These are phyloP conservation scores for Pseudonitzschia pungens DNA, from an alignment of 108 stramenopile genomes.

Conservation along the genomic window DNA sequence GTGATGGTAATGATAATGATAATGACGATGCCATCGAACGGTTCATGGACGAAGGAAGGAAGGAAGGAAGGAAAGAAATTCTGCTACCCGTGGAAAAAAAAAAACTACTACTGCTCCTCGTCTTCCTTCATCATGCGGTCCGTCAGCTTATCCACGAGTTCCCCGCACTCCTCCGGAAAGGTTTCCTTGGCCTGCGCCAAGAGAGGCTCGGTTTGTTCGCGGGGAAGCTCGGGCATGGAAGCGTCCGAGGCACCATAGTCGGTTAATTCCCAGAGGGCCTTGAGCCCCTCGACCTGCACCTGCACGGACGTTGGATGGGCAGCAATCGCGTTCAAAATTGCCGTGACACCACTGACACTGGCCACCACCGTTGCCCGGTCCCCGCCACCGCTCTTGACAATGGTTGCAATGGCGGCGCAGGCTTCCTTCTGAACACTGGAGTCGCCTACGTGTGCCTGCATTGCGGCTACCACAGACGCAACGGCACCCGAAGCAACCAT, in stretches of 20 bases:
- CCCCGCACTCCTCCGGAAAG: slow-evolving; percentile 62
- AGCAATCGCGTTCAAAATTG: slow-evolving; percentile 73
- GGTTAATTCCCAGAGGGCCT: slow-evolving; percentile 60
- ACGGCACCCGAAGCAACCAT: slow-evolving; percentile 86
- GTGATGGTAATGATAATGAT: too few relatives aligned
- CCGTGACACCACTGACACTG: slow-evolving; percentile 76
- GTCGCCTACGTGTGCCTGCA: slow-evolving; percentile 89
- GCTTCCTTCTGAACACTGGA: slow-evolving; percentile 76
- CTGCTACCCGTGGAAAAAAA: too few relatives aligned
- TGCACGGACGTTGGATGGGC: slow-evolving; percentile 58
- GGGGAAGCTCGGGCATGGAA: slow-evolving; percentile 65
- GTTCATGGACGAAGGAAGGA: too few relatives aligned
- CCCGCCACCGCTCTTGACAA: slow-evolving; percentile 67
- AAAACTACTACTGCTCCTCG: neutral
- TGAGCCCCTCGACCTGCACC: slow-evolving; percentile 69
- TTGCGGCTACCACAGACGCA: slow-evolving; percentile 78
- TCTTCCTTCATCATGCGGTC: slow-evolving; percentile 38
- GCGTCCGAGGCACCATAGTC: slow-evolving; percentile 52
- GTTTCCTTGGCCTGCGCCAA: slow-evolving; percentile 61
- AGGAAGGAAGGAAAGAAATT: too few relatives aligned
- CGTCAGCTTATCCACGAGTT: slow-evolving; percentile 43
- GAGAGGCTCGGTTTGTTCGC: slow-evolving; percentile 66
- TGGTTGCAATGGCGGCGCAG: slow-evolving; percentile 66
- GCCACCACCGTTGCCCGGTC: slow-evolving; percentile 82
- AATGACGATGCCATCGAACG: too few relatives aligned